phyloP scores from a whole-genome alignment of 2,329 filamentous ascomycete genomes.

The Cladophialophora psammophila region DNA sequence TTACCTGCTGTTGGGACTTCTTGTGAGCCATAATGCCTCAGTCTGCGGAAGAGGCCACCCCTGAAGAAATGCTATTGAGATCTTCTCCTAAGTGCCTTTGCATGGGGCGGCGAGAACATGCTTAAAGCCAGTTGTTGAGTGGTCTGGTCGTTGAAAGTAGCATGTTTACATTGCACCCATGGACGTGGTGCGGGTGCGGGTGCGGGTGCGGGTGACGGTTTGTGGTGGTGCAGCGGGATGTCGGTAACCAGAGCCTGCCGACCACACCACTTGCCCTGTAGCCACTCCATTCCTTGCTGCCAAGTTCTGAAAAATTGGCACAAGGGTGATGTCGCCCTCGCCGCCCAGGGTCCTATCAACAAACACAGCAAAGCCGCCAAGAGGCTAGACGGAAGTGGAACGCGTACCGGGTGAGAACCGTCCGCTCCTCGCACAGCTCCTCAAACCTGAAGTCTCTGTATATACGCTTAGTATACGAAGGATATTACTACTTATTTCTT shows the following conservation, averaged over 20 bases:
- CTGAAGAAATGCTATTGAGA: slow-evolving; percentile 21
- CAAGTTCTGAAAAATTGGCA: no score
- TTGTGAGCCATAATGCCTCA: slow-evolving; percentile 59
- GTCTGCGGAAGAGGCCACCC: slow-evolving; percentile 7
- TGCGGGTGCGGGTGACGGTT: not conserved
- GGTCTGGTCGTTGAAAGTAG: not conserved
- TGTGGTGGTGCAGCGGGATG: slow-evolving; percentile 4
- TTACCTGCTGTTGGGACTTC: slow-evolving; percentile 76
- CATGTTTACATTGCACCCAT: slow-evolving; percentile 14
- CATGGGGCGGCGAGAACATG: slow-evolving; percentile 38
- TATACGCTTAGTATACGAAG: no score
- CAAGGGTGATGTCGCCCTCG: no score
- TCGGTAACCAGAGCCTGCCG: not conserved
- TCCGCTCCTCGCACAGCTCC: no score
- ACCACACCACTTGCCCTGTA: slow-evolving; percentile 32
- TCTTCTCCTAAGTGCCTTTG: slow-evolving; percentile 34
- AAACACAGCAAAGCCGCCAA: no score
- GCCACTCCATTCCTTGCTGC: no score
- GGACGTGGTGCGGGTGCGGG: not conserved
- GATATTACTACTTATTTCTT: no score
- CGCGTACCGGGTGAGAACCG: no score
- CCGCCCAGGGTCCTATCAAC: no score
- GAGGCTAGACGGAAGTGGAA: no score
- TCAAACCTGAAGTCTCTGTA: no score
- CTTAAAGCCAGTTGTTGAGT: slow-evolving; percentile 10